Conservation (phyloP, 176 grass and related monocot species). For the Oryza punctata region DNA sequence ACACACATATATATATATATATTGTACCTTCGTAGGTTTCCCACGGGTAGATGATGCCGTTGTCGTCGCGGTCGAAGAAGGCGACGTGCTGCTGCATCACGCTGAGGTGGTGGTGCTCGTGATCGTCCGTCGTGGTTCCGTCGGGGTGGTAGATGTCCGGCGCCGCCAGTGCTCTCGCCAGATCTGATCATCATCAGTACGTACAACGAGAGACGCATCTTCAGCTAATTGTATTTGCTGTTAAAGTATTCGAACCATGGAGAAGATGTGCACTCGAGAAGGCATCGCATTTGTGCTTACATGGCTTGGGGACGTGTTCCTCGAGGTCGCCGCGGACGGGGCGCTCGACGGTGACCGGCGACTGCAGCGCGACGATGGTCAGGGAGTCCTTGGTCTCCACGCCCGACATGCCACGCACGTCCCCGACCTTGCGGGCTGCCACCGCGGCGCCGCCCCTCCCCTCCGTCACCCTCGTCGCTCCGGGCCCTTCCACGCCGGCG, state of each 20-base stretch:
- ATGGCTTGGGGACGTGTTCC: conserved; percentile 78
- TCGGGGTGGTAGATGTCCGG: conserved; percentile 91
- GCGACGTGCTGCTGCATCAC: conserved; percentile 91
- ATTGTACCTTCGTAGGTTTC: conserved; percentile 69
- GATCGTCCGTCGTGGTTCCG: conserved; percentile 53
- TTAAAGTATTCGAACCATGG: neutral
- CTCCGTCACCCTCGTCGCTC: neutral
- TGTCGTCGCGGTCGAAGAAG: conserved; percentile 80
- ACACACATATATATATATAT: too few species aligned
- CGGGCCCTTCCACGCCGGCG: neutral
- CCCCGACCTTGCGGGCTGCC: neutral
- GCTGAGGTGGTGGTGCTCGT: conserved; percentile 63
- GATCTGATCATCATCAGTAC: conserved; percentile 38
- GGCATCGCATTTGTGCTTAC: conserved; percentile 19
- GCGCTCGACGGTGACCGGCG: conserved; percentile 73
- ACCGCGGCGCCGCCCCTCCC: neutral
- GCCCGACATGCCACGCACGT: neutral
- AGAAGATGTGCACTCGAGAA: neutral
- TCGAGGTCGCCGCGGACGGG: conserved; percentile 79
- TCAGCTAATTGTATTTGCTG: neutral
- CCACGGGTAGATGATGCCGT: conserved; percentile 90
- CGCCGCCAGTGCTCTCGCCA: conserved; percentile 68
- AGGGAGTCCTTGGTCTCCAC: conserved; percentile 53
- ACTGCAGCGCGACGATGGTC: conserved; percentile 71
- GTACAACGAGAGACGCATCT: too few species aligned